A percentile compares a stretch with the other conserved stretches of the same genome.
Conservation (phyloP, 345 rosid species). For the Durio zibethinus region DNA sequence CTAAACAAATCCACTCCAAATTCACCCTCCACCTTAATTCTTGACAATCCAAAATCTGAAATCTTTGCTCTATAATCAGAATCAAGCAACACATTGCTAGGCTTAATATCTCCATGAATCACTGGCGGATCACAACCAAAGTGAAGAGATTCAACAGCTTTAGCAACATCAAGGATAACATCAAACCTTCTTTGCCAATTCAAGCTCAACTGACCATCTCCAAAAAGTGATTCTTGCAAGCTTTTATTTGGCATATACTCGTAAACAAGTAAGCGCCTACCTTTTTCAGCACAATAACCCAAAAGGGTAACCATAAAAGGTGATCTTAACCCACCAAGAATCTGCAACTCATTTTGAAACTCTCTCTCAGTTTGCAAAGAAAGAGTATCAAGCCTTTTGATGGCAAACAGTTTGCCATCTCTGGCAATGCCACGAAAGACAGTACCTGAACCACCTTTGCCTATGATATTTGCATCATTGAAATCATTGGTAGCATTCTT, state of each 20-base stretch:
- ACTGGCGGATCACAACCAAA: conserved; percentile 91
- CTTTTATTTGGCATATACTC: conserved; percentile 97
- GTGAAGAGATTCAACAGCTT: conserved; percentile 84
- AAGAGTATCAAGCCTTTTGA: conserved; percentile 68
- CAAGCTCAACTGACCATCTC: conserved; percentile 49
- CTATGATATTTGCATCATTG: conserved; percentile 59
- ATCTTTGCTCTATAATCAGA: conserved; percentile 78
- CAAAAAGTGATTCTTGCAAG: conserved; percentile 74
- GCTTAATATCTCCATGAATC: conserved; percentile 95
- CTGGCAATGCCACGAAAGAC: conserved; percentile 73
- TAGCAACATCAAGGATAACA: conserved; percentile 75
- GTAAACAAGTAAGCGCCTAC: conserved; percentile 68
- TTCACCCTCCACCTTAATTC: conserved; percentile 80
- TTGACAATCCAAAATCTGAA: conserved; percentile 91
- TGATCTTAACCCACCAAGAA: conserved; percentile 83
- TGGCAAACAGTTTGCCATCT: conserved; percentile 78
- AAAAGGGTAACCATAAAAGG: conserved; percentile 67
- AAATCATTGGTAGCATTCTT: conserved; percentile 75
- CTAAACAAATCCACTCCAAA: conserved; percentile 78
- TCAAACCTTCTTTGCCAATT: conserved; percentile 74
- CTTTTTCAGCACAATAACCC: conserved; percentile 87
- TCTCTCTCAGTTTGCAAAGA: conserved; percentile 77
- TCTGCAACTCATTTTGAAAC: conserved; percentile 95
- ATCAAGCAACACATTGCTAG: conserved; percentile 88
- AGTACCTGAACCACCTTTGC: conserved; percentile 97